A percentile compares a stretch with the other conserved stretches of the same genome.
Evolutionary conservation across 257 asterid genomes (phyloP).

Genomic region (Plantago elongata): DNA sequence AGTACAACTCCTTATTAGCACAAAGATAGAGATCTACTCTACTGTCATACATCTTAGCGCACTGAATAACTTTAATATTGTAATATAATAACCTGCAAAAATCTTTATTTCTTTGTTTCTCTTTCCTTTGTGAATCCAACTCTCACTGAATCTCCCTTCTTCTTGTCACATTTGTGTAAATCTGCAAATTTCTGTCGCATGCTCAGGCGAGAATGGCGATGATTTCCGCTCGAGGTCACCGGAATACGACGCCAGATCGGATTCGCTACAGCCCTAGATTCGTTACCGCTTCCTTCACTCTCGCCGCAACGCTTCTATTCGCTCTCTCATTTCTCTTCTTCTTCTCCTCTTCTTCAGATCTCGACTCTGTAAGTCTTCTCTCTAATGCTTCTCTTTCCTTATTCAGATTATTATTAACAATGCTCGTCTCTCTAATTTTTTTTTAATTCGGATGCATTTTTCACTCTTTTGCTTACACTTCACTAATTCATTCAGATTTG

Average conservation of each 20-base stretch:
- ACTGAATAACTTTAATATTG: background rate
- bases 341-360: constrained; percentile 40
- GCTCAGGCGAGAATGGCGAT: constrained; percentile 28
- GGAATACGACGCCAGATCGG: constrained; percentile 29
- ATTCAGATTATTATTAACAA: background rate
- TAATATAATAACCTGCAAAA: background rate
- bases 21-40: background rate
- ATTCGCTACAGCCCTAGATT: constrained; percentile 18
- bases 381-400: background rate
- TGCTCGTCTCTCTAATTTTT: constrained; percentile 4
- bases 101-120: background rate
- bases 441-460: too few species aligned
- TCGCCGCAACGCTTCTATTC: constrained; percentile 40
- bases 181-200: too few species aligned
- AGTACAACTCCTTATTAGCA: background rate
- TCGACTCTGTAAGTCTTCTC: constrained; percentile 30
- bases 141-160: background rate
- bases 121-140: background rate
- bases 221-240: constrained; percentile 2
- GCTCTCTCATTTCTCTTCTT: constrained; percentile 31
- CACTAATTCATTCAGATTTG: too few species aligned
- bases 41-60: background rate
- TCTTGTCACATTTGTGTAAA: too few species aligned
- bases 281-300: constrained; percentile 36
- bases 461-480: too few species aligned